Base-by-base conservation (phyloP, 352 stramenopile genomes). In the Phytophthora crassamura region DNA sequence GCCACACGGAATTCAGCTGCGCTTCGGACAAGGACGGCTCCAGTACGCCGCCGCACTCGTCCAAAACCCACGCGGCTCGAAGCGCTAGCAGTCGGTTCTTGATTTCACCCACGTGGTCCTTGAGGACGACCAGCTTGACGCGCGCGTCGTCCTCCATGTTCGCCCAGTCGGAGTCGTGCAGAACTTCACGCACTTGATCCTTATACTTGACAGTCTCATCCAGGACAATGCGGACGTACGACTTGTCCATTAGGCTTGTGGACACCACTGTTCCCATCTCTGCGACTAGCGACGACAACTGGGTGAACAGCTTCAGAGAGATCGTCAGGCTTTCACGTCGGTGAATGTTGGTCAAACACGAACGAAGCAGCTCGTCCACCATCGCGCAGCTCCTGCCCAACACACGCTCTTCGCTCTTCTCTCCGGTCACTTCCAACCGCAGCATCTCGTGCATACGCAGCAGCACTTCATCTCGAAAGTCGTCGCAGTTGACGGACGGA, bases 81-180 rank as follows among this genome's bases (percentile, higher is more conserved):
- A 94, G 59, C 5, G 82, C 86, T 9, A 90, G 60, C n/a, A 94
- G 49, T 0, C 72, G 82, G n/a, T 55, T 59, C 49, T 84, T 88
- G 22, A 82, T 62, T 15, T 68, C 57, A 43, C 64, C 67, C 42
- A 82, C 51, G 36, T 75, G 53, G 32, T 65, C 35, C 22, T 34
- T 42, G 14, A 84, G 22, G 8, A 46, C 39, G 2, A 69, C 38
- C 15, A 76, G 62, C 5, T 60, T 41, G 3, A 41, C 25, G 2
- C 68, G 56, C 14, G 64, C 34, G 1, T 71, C 39, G 7, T 59
- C 59, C 2, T 36, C 28, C 18, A 78, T 39, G 14, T 53, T 4
- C n/a, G 22, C 10, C 64, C 61, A 67, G 8, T 53, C 12, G 7
- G 25, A 22, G 3, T 22, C 12, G 16, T 67, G 41, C 8, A 67